These are phyloP conservation scores for Thalia dealbata DNA, from an alignment of 176 grass and related monocot genomes.

Conservation along the genomic window DNA sequence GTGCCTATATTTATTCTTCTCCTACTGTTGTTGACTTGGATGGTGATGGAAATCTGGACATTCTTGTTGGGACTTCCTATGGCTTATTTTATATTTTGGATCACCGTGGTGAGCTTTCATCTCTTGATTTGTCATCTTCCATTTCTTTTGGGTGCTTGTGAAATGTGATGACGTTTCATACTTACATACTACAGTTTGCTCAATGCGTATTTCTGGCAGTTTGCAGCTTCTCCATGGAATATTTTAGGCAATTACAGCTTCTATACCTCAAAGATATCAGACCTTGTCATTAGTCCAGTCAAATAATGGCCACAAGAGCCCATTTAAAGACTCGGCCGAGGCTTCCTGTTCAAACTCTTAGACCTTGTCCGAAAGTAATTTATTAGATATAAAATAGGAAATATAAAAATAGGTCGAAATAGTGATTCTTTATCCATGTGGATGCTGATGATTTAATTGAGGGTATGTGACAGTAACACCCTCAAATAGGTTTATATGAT, in stretches of 20 bases:
- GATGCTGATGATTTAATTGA: not conserved
- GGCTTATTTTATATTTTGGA: constrained; percentile 91
- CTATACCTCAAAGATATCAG: not conserved
- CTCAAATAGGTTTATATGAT: not conserved
- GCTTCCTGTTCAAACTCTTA: not conserved
- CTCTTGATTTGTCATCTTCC: not conserved
- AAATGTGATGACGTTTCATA: not conserved
- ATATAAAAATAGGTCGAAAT: not conserved
- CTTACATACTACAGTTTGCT: not conserved
- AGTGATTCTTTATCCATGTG: not conserved
- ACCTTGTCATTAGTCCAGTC: not conserved
- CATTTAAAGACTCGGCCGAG: not conserved
- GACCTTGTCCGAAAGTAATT: too few species aligned
- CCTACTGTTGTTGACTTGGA: constrained; percentile 94
- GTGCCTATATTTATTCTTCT: constrained; percentile 71
- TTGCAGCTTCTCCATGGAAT: not conserved
- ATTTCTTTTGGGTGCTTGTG: not conserved
- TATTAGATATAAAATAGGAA: too few species aligned
- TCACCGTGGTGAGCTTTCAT: constrained; percentile 50
- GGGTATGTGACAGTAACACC: not conserved
- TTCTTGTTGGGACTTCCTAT: constrained; percentile 83
- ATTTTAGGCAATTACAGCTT: not conserved
- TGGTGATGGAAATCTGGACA: constrained; percentile 93
- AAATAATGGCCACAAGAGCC: not conserved
- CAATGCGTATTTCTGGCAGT: not conserved